A percentile compares a stretch with the other conserved stretches of the same genome.
phyloP scores from a whole-genome alignment of 2,329 filamentous ascomycete genomes.

The Monosporascus sp. region DNA sequence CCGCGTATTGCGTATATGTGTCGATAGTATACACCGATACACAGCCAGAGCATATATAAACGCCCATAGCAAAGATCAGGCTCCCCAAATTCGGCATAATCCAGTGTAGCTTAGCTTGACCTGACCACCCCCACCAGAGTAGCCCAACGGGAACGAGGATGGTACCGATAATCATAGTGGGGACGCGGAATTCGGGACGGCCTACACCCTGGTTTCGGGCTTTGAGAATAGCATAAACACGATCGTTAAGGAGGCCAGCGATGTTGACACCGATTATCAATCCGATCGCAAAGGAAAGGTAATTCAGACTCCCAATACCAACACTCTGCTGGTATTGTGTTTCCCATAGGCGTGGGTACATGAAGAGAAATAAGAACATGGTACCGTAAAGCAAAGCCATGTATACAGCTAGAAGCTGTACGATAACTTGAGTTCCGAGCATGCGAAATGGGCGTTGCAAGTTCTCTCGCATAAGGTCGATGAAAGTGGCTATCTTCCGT shows the following conservation, averaged over 20 bases:
- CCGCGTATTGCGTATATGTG: constrained; percentile 28
- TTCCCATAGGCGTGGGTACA: constrained; percentile 18
- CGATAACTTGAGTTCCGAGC: constrained; percentile 36
- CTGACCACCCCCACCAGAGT: constrained; percentile 23
- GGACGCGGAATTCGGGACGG: constrained; percentile 30
- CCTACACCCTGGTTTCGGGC: constrained; percentile 8
- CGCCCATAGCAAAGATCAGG: constrained; percentile 43
- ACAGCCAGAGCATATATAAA: constrained; percentile 46
- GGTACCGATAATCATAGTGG: constrained; percentile 48
- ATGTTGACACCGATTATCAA: constrained; percentile 26
- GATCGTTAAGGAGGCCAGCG: constrained; percentile 20
- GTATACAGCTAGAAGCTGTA: constrained; percentile 37
- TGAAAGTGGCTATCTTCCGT: neutral
- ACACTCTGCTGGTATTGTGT: constrained; percentile 34
- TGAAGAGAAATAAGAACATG: constrained; percentile 41
- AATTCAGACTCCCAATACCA: constrained; percentile 37
- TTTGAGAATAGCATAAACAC: constrained; percentile 28
- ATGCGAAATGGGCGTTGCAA: constrained; percentile 38
- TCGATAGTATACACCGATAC: constrained; percentile 51
- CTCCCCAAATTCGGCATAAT: constrained; percentile 43
- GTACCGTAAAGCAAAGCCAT: constrained; percentile 39
- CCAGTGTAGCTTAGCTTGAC: constrained; percentile 22
- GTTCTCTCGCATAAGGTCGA: constrained; percentile 12
- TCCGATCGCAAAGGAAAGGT: constrained; percentile 39
- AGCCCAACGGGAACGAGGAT: constrained; percentile 43